These are phyloP conservation scores for Aphanomyces euteiches DNA, from an alignment of 352 stramenopile genomes.

Conservation along the genomic window DNA sequence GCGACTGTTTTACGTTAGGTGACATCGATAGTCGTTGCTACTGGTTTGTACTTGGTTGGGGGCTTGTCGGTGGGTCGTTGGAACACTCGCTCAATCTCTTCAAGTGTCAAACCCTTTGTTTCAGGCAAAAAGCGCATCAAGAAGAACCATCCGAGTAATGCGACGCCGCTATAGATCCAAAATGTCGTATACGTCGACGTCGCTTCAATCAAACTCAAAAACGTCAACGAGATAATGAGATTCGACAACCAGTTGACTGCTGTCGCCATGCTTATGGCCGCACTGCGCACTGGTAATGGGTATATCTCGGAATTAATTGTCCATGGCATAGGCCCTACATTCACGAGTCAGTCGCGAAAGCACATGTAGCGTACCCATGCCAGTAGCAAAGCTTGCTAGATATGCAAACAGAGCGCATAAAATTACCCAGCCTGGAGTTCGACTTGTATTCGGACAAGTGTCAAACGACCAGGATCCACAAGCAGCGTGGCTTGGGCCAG, in stretches of 20 bases:
- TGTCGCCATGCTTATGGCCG: constrained; percentile 84
- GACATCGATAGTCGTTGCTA: not conserved
- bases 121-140: constrained; percentile 84
- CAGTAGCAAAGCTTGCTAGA: constrained; percentile 69
- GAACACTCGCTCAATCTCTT: constrained; percentile 86
- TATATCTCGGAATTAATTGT: constrained; percentile 96
- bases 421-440: constrained; percentile 46
- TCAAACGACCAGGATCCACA: constrained; percentile 42
- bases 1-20: too few species aligned
- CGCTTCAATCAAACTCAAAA: constrained; percentile 84
- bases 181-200: constrained; percentile 72
- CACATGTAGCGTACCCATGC: constrained; percentile 42
- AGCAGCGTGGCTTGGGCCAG: constrained; percentile 6
- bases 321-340: constrained; percentile 82
- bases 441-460: constrained; percentile 50
- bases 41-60: constrained; percentile 36
- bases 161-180: constrained; percentile 86
- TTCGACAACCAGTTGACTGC: constrained; percentile 92
- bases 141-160: constrained; percentile 66
- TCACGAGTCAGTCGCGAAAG: not conserved
- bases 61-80: constrained; percentile 30
- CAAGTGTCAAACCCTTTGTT: constrained; percentile 90
- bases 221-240: constrained; percentile 90
- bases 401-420: constrained; percentile 65
- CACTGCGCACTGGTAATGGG: constrained; percentile 78